phyloP scores from a whole-genome alignment of 2,329 filamentous ascomycete genomes.

The Colletotrichum aenigma region DNA sequence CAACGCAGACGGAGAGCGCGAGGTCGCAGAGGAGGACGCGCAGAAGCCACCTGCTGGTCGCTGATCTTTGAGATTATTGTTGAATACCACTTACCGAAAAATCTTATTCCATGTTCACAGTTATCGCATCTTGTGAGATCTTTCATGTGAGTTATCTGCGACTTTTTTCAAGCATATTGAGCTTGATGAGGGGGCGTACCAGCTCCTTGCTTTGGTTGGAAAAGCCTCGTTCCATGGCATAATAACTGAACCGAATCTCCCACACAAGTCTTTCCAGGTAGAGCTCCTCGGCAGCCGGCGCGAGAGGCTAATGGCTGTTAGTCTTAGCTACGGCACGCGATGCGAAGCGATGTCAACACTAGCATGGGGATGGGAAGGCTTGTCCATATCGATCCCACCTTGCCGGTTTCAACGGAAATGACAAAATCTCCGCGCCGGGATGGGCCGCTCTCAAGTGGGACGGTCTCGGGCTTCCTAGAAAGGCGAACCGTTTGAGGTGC shows the following conservation, averaged over 20 bases:
- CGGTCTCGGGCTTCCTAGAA: background rate
- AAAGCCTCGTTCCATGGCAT: background rate
- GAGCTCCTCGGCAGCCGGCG: background rate
- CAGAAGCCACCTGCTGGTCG: slow-evolving; percentile 34
- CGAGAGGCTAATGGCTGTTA: background rate
- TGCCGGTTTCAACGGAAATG: background rate
- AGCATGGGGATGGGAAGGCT: background rate
- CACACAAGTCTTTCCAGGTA: background rate
- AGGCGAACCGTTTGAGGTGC: background rate
- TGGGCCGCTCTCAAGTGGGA: background rate
- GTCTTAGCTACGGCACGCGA: background rate
- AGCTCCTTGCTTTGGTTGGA: background rate
- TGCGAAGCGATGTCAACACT: background rate
- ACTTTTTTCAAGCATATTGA: background rate
- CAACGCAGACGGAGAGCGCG: slow-evolving; percentile 48
- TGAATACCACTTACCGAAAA: background rate
- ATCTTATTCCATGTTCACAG: background rate
- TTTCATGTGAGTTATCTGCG: background rate
- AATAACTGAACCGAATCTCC: background rate
- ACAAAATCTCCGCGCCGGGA: background rate
- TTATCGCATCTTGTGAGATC: background rate
- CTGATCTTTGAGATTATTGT: background rate
- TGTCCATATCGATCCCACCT: background rate
- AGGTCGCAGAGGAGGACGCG: slow-evolving; percentile 49
- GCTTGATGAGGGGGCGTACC: background rate